Base-by-base conservation (phyloP, 352 stramenopile species). In the Pythium rhizo-oryzae region DNA sequence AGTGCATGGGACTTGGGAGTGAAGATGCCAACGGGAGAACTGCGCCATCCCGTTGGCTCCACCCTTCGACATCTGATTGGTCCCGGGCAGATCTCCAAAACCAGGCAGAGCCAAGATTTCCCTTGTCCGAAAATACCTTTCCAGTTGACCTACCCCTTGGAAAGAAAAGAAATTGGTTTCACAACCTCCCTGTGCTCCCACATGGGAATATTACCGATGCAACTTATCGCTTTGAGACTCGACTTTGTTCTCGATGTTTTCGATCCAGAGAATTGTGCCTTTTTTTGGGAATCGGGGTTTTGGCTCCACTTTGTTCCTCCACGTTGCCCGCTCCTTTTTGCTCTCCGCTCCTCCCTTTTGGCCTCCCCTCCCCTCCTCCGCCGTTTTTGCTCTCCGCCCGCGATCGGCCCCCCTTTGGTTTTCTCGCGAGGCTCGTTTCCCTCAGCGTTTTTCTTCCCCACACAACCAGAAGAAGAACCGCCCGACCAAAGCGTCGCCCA, bases 391-490 rank as follows among this genome's bases (percentile, higher is more conserved):
- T 57, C 62, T 37, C 62, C 51, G n/a, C 37, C 28, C 30, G 12
- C 39, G 39, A 19, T 39, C 47, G 33, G 18, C 39, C 56, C 55
- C 39, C 43, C 56, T 33, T 35, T 52, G 47, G 53, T 41, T 65
- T 70, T 63, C 54, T 37, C 53, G 44, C 41, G 62, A 68, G 30
- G 58, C 59, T 46, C 50, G 64, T 62, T 64, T 46, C 43, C 55
- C 56, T 58, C 62, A 59, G 57, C 58, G 69, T 65, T 75, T 75
- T 75, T 67, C 63, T 75, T 75, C 62, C 69, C 54, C 57, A 64
- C 62, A 74, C 68, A 74, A 74, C 61, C 67, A 74, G 67, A 74
- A 67, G 61, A 67, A 75, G 69, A 70, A 67, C 69, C 56, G 58
- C 35, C 60, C 57, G 58, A 59, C 59, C 61, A 67, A 68, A 70